Conservation (phyloP, 1,139 yeast genomes). For the Wickerhamomyces sp. region DNA sequence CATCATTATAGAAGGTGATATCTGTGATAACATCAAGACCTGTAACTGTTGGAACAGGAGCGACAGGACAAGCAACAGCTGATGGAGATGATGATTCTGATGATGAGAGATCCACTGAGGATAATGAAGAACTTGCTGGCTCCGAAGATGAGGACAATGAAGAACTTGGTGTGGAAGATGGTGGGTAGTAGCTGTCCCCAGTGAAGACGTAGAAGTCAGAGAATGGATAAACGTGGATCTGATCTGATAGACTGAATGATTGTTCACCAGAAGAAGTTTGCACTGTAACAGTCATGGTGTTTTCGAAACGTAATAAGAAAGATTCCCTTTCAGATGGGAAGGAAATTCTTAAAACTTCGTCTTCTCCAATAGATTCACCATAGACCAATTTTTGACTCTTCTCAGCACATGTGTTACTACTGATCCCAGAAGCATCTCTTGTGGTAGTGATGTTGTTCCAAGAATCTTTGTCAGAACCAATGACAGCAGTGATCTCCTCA, state of each 20-base stretch:
- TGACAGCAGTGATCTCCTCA: conserved; percentile 14
- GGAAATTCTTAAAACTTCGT: neutral
- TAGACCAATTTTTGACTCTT: neutral
- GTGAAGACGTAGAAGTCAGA: neutral
- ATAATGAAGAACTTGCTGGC: neutral
- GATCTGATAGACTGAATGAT: neutral
- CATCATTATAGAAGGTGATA: conserved; percentile 5
- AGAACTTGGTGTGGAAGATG: too few relatives aligned
- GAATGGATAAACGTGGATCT: neutral
- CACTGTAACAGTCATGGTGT: conserved; percentile 1
- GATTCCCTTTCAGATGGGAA: neutral
- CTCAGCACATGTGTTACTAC: neutral
- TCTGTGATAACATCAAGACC: conserved; percentile 6
- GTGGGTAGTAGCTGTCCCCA: too few relatives aligned
- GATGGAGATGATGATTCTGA: neutral
- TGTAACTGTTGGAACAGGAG: neutral
- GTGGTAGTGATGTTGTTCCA: conserved; percentile 3
- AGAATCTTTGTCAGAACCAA: conserved; percentile 11
- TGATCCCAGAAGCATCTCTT: neutral
- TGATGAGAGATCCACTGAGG: neutral
- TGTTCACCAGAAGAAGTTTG: neutral
- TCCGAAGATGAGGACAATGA: neutral
- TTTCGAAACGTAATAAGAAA: neutral
- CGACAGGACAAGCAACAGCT: neutral
- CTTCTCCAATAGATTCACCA: neutral